Evolutionary conservation across 164 flowering plant genomes (phyloP).

Genomic region (Vitis cinerea): DNA sequence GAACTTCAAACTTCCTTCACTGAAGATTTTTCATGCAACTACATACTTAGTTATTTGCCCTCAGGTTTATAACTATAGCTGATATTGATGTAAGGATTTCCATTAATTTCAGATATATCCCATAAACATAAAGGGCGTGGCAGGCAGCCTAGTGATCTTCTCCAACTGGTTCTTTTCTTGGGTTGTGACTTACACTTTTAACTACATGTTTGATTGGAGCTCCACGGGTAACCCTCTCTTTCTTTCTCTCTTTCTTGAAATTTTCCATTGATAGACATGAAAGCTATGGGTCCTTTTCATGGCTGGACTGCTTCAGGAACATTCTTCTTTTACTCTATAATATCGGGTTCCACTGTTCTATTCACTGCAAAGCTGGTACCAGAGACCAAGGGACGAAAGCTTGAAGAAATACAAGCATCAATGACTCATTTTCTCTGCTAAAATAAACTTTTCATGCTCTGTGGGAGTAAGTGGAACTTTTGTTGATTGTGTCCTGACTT

Average conservation of each 20-base stretch:
- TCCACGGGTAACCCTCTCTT: background rate
- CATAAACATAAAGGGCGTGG: conserved; percentile 30
- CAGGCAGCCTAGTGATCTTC: conserved; percentile 32
- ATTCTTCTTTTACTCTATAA: background rate
- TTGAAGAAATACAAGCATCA: conserved; percentile 5
- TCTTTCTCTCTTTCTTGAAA: background rate
- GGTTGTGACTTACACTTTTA: conserved; percentile 15
- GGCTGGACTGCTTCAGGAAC: background rate
- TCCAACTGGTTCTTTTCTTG: conserved; percentile 28
- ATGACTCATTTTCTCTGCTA: background rate
- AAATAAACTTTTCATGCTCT: too few species aligned
- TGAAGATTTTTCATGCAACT: too few species aligned
- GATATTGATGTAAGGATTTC: background rate
- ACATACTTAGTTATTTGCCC: too few species aligned
- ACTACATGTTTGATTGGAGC: conserved; percentile 3
- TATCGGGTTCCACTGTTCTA: background rate
- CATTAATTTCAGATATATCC: conserved; percentile 31
- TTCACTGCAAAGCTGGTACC: conserved; percentile 4
- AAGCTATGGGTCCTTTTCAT: too few species aligned
- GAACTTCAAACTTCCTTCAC: too few species aligned
- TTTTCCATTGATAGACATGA: too few species aligned
- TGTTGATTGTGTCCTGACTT: too few species aligned
- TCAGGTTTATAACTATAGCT: too few species aligned
- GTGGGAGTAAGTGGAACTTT: too few species aligned
- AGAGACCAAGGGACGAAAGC: conserved; percentile 7